Evolutionary conservation across 2,329 filamentous ascomycete genomes (phyloP).

Genomic region (Colletotrichum sp.): DNA sequence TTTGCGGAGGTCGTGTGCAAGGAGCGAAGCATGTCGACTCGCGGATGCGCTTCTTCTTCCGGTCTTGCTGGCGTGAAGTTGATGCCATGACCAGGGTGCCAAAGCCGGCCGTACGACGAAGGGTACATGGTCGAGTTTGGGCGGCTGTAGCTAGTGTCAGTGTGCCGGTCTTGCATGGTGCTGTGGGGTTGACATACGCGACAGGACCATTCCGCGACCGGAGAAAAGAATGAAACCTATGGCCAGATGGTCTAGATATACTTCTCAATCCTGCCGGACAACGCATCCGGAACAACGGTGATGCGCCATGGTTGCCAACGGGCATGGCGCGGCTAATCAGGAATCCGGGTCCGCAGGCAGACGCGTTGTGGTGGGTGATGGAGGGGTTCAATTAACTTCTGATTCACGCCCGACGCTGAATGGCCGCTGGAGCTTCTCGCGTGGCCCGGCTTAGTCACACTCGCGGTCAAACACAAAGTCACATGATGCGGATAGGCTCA

Average conservation of each 20-base stretch:
- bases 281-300: conserved; percentile 29
- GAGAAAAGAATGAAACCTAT: neutral
- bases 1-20: neutral
- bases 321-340: conserved; percentile 32
- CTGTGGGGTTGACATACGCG: neutral
- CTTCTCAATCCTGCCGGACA: conserved; percentile 23
- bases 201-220: neutral
- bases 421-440: neutral
- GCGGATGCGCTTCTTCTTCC: conserved; percentile 9
- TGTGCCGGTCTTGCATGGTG: neutral
- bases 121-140: conserved; percentile 29
- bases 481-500: conserved; percentile 6
- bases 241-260: neutral
- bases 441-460: conserved; percentile 37
- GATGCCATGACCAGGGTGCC: conserved; percentile 37
- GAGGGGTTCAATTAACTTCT: conserved; percentile 2
- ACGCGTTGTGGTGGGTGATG: conserved; percentile 27
- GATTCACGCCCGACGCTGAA: neutral
- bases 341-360: conserved; percentile 28
- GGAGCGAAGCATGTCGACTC: neutral
- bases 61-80: conserved; percentile 27
- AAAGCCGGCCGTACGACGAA: conserved; percentile 31
- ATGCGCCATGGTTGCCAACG: conserved; percentile 35
- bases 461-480: conserved; percentile 36
- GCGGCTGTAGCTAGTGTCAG: neutral